Base-by-base conservation (phyloP, 2,329 filamentous ascomycete species). In the Bipolaris zeicola region DNA sequence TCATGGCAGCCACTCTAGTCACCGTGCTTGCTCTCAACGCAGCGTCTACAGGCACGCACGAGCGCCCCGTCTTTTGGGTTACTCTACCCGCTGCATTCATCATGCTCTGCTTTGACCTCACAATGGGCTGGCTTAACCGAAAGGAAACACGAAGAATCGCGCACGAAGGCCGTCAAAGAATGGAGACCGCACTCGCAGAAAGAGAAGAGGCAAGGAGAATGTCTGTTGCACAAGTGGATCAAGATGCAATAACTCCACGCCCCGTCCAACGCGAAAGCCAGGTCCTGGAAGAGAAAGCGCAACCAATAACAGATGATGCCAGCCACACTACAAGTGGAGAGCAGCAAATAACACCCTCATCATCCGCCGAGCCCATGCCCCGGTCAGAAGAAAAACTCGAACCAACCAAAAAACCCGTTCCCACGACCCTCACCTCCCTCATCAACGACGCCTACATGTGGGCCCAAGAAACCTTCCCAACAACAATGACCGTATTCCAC, bases 401-500 rank as follows among this genome's bases (percentile, higher is more conserved):
- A 18, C 28, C 39, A 3, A 54, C 26, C 52, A 47, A 57, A 24
- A 54, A 38, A 18, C 18, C 33, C 4, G 22, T 55, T n/a, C 75
- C 61, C 0, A 68, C 77, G 14, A 89, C 85, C 0, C 74, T 91
- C 0, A 74, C 81, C 1, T 87, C 85, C 0, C 63, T 86, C 0
- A 53, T 77, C 4, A 61, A 63, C 1, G 72, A 83, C 10, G 53
- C 65, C 0, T 85, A 85, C 54, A 68, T 71, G n/a, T 90, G 87
- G 87, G 77, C 77, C 0, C 86, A 88, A 58, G 86, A 88, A 66
- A 91, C 88, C 0, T 91, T 91, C 45, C 89, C 89, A 0, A 91
- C 88, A 0, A 84, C 85, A 1, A 85, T 85, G 18, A 84, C 86
- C 0, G 88, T 91, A 0, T 70, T 88, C 5, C 76, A 82, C 0